Evolutionary conservation across 352 stramenopile species (phyloP).

Genomic region (Phytophthora colocasiae): DNA sequence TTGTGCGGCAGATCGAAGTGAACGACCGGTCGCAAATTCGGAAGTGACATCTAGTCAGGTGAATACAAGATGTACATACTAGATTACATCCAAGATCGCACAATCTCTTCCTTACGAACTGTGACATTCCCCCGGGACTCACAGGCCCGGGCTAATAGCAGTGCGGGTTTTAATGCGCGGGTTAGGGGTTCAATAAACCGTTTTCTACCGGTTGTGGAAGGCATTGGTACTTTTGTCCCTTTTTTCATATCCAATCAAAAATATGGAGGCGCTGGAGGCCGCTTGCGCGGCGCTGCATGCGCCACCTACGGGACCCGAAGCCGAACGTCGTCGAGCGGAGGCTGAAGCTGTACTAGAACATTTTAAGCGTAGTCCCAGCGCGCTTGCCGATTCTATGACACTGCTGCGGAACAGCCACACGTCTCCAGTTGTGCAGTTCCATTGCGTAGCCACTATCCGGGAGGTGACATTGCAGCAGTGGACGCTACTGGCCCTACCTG

Average conservation of each 20-base stretch:
- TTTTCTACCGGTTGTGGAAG: no score
- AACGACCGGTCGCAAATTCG: no score
- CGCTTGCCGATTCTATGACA: slow-evolving; percentile 64
- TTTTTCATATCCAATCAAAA: neutral
- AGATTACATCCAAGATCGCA: no score
- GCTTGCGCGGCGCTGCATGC: slow-evolving; percentile 77
- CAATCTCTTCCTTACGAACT: no score
- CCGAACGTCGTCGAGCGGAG: slow-evolving; percentile 60
- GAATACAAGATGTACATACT: no score
- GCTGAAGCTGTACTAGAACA: slow-evolving; percentile 73
- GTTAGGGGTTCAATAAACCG: no score
- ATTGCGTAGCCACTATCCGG: slow-evolving; percentile 79
- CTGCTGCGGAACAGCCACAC: slow-evolving; percentile 46
- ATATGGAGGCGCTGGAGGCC: slow-evolving; percentile 69
- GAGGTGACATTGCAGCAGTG: slow-evolving; percentile 81
- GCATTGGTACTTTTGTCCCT: no score
- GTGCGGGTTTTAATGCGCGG: no score
- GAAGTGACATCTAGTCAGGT: no score
- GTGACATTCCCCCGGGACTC: no score
- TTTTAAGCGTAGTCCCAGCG: slow-evolving; percentile 83
- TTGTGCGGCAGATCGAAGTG: no score
- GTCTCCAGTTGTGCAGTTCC: slow-evolving; percentile 76
- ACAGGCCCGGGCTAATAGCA: no score
- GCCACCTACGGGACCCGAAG: slow-evolving; percentile 55
- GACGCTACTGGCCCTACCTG: slow-evolving; percentile 48